These are phyloP conservation scores for Suhomyces faveliae DNA, from an alignment of 805 yeast species.

Conservation along the genomic window DNA sequence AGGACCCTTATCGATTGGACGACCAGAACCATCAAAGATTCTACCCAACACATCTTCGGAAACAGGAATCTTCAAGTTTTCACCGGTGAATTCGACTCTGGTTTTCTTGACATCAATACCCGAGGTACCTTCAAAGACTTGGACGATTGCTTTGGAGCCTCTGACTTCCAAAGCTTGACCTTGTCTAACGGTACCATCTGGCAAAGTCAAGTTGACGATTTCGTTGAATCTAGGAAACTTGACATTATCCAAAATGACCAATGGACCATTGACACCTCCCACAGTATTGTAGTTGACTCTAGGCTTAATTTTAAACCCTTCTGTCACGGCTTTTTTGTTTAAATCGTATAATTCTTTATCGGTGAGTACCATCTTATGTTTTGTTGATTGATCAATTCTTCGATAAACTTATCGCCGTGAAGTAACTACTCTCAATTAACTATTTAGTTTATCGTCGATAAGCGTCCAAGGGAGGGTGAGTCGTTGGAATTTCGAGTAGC, in stretches of 20 bases:
- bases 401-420: conserved; percentile 1
- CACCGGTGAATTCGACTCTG: conserved; percentile 94
- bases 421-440: background rate
- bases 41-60: conserved; percentile 97
- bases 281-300: conserved; percentile 93
- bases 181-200: conserved; percentile 91
- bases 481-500: background rate
- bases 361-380: conserved; percentile 29
- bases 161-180: conserved; percentile 98
- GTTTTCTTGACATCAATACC: conserved; percentile 99
- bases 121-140: conserved; percentile 98
- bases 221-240: conserved; percentile 77
- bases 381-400: conserved; percentile 8
- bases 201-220: conserved; percentile 93
- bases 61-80: conserved; percentile 88
- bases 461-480: conserved; percentile 5
- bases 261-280: conserved; percentile 97
- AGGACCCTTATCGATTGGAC: conserved; percentile 98
- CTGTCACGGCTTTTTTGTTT: conserved; percentile 88
- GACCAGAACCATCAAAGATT: conserved; percentile 98
- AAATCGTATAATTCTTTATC: conserved; percentile 58
- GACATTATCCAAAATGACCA: conserved; percentile 64
- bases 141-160: conserved; percentile 96
- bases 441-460: background rate
- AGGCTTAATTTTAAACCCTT: conserved; percentile 89